Conservation (phyloP, 768 basidiomycete genomes). For the Phanerochaete sordida region DNA sequence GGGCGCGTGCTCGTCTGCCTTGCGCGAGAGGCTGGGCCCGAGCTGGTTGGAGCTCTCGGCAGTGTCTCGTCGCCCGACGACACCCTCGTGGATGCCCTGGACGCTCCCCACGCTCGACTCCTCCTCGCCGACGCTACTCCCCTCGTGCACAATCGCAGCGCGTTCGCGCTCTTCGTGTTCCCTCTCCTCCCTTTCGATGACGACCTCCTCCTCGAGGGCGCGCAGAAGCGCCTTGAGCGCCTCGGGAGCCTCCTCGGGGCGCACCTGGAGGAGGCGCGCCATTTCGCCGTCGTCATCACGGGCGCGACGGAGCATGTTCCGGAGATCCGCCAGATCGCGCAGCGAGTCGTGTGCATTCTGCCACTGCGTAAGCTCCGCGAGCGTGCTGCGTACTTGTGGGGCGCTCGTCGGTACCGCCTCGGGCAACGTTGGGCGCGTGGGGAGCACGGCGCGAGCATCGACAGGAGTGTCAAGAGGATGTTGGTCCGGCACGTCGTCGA, state of each 20-base stretch:
- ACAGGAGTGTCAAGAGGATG: neutral
- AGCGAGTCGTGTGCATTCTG: conserved; percentile 48
- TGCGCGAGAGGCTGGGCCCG: conserved; percentile 1
- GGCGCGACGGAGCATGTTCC: conserved; percentile 55
- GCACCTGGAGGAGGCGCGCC: conserved; percentile 58
- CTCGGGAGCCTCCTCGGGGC: conserved; percentile 70
- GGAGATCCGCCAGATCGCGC: conserved; percentile 52
- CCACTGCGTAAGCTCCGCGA: conserved; percentile 21
- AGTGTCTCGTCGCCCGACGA: neutral
- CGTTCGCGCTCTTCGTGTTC: conserved; percentile 14
- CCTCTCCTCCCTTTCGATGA: conserved; percentile 25
- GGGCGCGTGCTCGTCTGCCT: conserved; percentile 8
- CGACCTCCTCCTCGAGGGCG: conserved; percentile 49
- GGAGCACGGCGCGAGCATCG: neutral
- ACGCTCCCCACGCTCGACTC: conserved; percentile 4
- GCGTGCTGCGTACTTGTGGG: conserved; percentile 15
- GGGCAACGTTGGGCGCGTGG: neutral
- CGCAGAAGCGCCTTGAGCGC: conserved; percentile 78
- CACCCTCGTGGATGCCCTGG: conserved; percentile 6
- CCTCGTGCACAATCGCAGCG: conserved; percentile 21
- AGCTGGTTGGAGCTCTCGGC: neutral
- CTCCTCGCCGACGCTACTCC: neutral
- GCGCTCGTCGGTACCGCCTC: neutral
- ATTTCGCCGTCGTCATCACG: conserved; percentile 61
- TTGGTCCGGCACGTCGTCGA: neutral